Evolutionary conservation across 176 grass and related monocot species (phyloP).

Genomic region (Triticum urartu): DNA sequence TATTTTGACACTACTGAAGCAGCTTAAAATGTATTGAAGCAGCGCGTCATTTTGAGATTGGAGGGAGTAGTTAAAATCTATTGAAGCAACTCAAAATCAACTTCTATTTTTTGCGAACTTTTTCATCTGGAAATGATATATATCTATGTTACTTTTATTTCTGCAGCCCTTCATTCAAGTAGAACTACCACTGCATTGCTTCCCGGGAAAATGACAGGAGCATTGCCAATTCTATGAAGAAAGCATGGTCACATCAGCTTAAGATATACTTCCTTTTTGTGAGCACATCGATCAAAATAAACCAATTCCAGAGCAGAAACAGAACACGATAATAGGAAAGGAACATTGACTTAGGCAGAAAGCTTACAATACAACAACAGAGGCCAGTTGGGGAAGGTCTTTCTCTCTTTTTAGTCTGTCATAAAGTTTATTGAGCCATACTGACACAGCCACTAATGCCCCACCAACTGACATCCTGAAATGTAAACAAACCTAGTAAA

Average conservation of each 20-base stretch:
- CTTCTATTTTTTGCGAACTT: not conserved
- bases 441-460: constrained; percentile 72
- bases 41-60: too few relatives aligned
- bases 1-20: too few relatives aligned
- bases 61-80: too few relatives aligned
- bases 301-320: not conserved
- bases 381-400: constrained; percentile 77
- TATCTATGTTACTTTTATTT: not conserved
- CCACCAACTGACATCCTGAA: constrained; percentile 93
- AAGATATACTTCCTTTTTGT: not conserved
- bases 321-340: not conserved
- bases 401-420: constrained; percentile 57
- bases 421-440: constrained; percentile 86
- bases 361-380: constrained; percentile 86
- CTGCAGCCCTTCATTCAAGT: not conserved
- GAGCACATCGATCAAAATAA: not conserved
- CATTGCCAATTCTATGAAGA: not conserved
- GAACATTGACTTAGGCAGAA: not conserved
- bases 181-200: not conserved
- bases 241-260: not conserved
- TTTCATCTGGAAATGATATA: too few relatives aligned
- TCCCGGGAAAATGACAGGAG: not conserved
- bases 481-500: constrained; percentile 23
- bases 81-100: not conserved
- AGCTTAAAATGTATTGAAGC: too few relatives aligned